Evolutionary conservation across 164 flowering plant species (phyloP).

Genomic region (Magnolia kwangsiensis): DNA sequence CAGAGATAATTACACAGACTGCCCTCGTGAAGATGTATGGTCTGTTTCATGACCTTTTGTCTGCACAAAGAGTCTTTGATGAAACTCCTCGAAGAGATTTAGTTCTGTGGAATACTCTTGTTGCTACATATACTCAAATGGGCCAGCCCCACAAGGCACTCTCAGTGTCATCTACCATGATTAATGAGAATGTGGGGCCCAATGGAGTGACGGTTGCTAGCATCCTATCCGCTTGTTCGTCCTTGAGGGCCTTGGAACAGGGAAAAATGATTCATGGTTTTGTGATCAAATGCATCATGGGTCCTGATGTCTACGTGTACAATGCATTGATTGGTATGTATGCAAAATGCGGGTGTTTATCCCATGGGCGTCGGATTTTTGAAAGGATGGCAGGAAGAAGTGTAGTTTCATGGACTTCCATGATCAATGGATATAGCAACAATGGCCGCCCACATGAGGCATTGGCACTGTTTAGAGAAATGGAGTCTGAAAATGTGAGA

Average conservation of each 20-base stretch:
- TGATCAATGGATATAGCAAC: slow-evolving; percentile 32
- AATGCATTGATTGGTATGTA: slow-evolving; percentile 40
- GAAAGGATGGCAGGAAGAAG: slow-evolving; percentile 27
- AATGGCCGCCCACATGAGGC: slow-evolving; percentile 21
- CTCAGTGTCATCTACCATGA: slow-evolving; percentile 16
- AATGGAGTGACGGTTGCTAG: slow-evolving; percentile 31
- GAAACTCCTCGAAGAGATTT: slow-evolving; percentile 31
- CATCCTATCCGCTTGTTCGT: slow-evolving; percentile 36
- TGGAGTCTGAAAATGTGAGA: slow-evolving; percentile 28
- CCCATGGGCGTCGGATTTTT: slow-evolving; percentile 22
- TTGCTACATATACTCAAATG: slow-evolving; percentile 24
- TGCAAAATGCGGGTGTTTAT: slow-evolving; percentile 29
- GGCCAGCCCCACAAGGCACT: slow-evolving; percentile 21
- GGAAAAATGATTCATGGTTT: slow-evolving; percentile 33
- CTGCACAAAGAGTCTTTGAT: slow-evolving; percentile 27
- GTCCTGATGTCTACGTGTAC: slow-evolving; percentile 26
- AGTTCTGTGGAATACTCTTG: slow-evolving; percentile 32
- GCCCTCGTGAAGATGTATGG: slow-evolving; percentile 29
- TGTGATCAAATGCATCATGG: slow-evolving; percentile 18
- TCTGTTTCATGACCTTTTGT: slow-evolving; percentile 17
- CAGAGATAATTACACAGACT: slow-evolving; percentile 28
- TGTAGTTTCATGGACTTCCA: slow-evolving; percentile 40
- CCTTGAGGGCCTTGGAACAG: slow-evolving; percentile 16
- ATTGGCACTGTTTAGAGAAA: slow-evolving; percentile 23
- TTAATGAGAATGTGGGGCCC: slow-evolving; percentile 16